phyloP scores from a whole-genome alignment of 345 rosid genomes.

The Camelina laxa region DNA sequence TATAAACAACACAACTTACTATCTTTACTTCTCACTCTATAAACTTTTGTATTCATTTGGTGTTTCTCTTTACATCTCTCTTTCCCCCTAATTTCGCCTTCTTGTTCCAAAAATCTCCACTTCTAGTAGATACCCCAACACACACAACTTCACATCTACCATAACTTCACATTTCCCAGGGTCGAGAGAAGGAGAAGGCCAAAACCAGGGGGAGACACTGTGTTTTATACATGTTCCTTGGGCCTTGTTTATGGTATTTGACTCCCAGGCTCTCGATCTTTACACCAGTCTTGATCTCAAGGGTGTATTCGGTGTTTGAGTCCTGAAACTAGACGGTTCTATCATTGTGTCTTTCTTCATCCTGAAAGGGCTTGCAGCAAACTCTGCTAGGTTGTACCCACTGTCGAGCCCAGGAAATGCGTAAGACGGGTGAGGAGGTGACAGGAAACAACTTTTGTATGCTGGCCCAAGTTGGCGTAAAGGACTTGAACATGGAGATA shows the following conservation, averaged over 20 bases:
- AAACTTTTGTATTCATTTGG: conserved; percentile 37
- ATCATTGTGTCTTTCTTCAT: conserved; percentile 52
- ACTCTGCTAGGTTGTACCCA: conserved; percentile 59
- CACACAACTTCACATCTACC: conserved; percentile 15
- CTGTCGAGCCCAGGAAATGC: conserved; percentile 54
- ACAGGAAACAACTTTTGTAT: conserved; percentile 67
- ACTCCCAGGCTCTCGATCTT: conserved; percentile 10
- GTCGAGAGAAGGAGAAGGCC: conserved; percentile 19
- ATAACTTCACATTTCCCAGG: conserved; percentile 20
- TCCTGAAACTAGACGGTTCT: conserved; percentile 50
- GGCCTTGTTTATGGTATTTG: conserved; percentile 2
- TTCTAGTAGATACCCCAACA: conserved; percentile 21
- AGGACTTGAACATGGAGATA: conserved; percentile 93
- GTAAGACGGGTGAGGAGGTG: conserved; percentile 81
- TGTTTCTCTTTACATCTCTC: conserved; percentile 37
- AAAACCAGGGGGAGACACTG: conserved; percentile 11
- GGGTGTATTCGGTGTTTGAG: conserved; percentile 56
- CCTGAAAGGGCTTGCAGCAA: conserved; percentile 55
- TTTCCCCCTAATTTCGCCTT: conserved; percentile 7
- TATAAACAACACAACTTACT: conserved; percentile 33
- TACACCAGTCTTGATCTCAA: conserved; percentile 63
- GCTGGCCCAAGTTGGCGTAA: conserved; percentile 67
- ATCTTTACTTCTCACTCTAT: conserved; percentile 38
- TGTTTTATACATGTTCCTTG: conserved; percentile 28
- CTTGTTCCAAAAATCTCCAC: conserved; percentile 35